These are phyloP conservation scores for Ormosia emarginata DNA, from an alignment of 306 rosid species.

Conservation along the genomic window DNA sequence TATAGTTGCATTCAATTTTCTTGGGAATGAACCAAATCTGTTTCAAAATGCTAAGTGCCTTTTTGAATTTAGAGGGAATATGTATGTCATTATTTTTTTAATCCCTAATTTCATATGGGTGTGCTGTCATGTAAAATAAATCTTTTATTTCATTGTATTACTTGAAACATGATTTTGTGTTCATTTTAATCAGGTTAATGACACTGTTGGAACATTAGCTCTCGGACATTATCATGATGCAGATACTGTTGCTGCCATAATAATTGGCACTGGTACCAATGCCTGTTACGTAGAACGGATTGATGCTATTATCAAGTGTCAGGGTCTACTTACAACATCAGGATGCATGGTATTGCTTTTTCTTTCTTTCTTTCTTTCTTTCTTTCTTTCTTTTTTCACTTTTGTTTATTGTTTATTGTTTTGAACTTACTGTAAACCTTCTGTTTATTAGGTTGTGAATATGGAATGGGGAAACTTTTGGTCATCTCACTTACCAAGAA, in stretches of 20 bases:
- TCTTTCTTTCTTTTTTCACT: neutral
- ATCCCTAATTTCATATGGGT: neutral
- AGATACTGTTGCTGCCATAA: conserved; percentile 82
- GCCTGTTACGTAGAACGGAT: conserved; percentile 83
- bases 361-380: neutral
- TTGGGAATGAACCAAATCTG: neutral
- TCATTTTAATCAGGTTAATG: conserved; percentile 59
- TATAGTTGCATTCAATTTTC: neutral
- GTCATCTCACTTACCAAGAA: conserved; percentile 83
- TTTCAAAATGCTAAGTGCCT: neutral
- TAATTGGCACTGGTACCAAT: conserved; percentile 82
- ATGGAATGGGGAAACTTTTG: conserved; percentile 94
- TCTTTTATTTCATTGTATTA: neutral
- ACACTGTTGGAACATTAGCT: conserved; percentile 76
- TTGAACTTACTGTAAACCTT: neutral
- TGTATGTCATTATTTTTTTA: neutral
- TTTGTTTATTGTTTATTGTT: neutral
- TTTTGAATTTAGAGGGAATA: neutral
- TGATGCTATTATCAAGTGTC: conserved; percentile 78
- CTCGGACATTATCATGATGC: conserved; percentile 72
- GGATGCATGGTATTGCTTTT: conserved; percentile 64
- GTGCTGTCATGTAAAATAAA: neutral
- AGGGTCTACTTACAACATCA: conserved; percentile 64
- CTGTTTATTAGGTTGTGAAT: conserved; percentile 61
- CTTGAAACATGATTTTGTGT: neutral